Percentiles rank a stretch among this genome's conserved stretches.
These are phyloP conservation scores for Pleurotus platypus DNA, from an alignment of 768 basidiomycete genomes.

Conservation along the genomic window DNA sequence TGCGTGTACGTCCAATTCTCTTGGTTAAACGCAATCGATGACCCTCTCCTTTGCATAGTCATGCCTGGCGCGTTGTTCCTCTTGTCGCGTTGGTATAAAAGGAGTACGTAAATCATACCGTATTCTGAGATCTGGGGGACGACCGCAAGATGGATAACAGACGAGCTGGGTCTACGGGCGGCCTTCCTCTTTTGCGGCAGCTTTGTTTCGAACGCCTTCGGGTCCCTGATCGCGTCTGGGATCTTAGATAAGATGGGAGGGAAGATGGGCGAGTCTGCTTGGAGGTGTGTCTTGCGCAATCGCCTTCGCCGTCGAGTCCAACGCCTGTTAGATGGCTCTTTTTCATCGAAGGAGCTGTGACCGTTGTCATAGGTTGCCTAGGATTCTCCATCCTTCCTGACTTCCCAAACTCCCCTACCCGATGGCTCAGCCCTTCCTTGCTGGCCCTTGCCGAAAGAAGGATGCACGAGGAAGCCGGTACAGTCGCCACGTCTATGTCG, in stretches of 20 bases:
- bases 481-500: conserved; percentile 11
- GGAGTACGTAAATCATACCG: conserved; percentile 26
- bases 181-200: conserved; percentile 46
- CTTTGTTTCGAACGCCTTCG: conserved; percentile 51
- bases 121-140: no score
- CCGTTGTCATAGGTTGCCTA: conserved; percentile 40
- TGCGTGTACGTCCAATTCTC: conserved; percentile 21
- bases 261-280: conserved; percentile 43
- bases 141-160: not conserved
- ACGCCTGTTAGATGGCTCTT: conserved; percentile 38
- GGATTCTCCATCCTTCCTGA: conserved; percentile 48
- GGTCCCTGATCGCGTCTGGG: conserved; percentile 45
- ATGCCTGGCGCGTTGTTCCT: conserved; percentile 34
- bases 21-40: not conserved
- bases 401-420: conserved; percentile 34
- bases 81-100: conserved; percentile 36
- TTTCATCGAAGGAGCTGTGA: conserved; percentile 42
- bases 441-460: conserved; percentile 51
- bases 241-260: conserved; percentile 46
- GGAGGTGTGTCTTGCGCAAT: conserved; percentile 33
- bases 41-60: conserved; percentile 14
- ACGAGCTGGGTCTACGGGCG: conserved; percentile 40
- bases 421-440: conserved; percentile 57
- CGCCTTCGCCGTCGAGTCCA: not conserved
- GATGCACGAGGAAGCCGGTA: conserved; percentile 55